Conservation (phyloP, 257 asterid species). For the Solanum acaule region DNA sequence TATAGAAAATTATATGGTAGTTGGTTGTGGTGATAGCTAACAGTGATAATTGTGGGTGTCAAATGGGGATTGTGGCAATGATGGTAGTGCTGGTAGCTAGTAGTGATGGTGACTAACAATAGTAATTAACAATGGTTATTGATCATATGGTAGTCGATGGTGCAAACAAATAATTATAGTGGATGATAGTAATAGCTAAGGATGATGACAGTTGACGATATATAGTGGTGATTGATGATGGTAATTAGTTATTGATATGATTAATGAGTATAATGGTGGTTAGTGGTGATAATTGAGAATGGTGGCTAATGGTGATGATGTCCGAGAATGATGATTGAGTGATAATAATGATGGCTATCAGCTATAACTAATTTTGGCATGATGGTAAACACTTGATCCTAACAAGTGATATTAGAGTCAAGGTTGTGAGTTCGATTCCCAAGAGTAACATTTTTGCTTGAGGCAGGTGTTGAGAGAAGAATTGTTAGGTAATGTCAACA, state of each 20-base stretch:
- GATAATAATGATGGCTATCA: not conserved
- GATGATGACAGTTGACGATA: not conserved
- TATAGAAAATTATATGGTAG: not conserved
- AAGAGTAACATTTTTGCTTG: not conserved
- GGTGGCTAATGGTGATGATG: not conserved
- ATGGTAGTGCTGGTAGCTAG: not conserved
- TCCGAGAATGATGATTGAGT: not conserved
- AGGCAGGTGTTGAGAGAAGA: not conserved
- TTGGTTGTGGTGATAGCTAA: not conserved
- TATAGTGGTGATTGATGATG: not conserved
- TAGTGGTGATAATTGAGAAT: not conserved
- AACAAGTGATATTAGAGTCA: not conserved
- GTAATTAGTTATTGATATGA: not conserved
- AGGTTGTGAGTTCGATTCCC: not conserved
- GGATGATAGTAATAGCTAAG: not conserved
- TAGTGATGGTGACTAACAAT: not conserved
- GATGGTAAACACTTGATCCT: not conserved
- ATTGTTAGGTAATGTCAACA: not conserved
- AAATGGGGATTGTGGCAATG: not conserved
- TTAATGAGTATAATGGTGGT: not conserved
- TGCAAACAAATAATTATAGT: not conserved
- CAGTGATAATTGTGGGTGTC: not conserved
- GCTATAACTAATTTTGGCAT: not conserved
- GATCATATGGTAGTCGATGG: not conserved
- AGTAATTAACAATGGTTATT: not conserved